Conservation (phyloP, 2,329 filamentous ascomycete genomes). For the Fusarium mangiferae region DNA sequence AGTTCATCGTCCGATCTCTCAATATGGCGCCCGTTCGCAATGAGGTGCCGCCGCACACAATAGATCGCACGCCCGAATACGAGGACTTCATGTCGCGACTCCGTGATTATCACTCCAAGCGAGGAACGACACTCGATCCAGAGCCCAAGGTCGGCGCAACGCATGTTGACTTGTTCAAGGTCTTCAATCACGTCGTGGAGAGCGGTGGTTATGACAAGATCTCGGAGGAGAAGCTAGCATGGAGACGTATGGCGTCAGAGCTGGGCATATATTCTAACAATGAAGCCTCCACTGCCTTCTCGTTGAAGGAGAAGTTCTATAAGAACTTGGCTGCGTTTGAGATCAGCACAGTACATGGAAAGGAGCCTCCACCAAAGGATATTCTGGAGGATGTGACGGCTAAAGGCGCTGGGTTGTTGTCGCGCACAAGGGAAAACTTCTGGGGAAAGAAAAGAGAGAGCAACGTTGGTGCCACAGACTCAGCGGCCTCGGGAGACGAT, state of each 20-base stretch:
- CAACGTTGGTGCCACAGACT: constrained; percentile 64
- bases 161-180: constrained; percentile 79
- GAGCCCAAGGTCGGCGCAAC: constrained; percentile 84
- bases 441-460: constrained; percentile 58
- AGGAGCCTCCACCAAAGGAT: constrained; percentile 86
- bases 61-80: constrained; percentile 76
- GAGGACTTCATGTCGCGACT: constrained; percentile 81
- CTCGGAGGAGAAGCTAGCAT: constrained; percentile 84
- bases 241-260: constrained; percentile 81
- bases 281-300: constrained; percentile 84
- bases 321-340: constrained; percentile 90
- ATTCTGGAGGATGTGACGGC: constrained; percentile 89
- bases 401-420: constrained; percentile 83
- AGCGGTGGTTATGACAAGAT: constrained; percentile 89
- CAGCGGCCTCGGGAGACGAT: constrained; percentile 69
- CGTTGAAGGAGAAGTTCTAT: constrained; percentile 89
- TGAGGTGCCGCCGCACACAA: constrained; percentile 55
- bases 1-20: not conserved
- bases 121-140: constrained; percentile 81
- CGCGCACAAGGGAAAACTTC: constrained; percentile 82
- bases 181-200: constrained; percentile 80
- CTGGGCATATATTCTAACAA: constrained; percentile 80
- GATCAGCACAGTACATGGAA: constrained; percentile 79
- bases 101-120: constrained; percentile 77
- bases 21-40: constrained; percentile 50